Percentiles rank a stretch among this genome's conserved stretches.
These are phyloP conservation scores for Monosporozyma servazzii DNA, from an alignment of 805 yeast species.

Conservation along the genomic window DNA sequence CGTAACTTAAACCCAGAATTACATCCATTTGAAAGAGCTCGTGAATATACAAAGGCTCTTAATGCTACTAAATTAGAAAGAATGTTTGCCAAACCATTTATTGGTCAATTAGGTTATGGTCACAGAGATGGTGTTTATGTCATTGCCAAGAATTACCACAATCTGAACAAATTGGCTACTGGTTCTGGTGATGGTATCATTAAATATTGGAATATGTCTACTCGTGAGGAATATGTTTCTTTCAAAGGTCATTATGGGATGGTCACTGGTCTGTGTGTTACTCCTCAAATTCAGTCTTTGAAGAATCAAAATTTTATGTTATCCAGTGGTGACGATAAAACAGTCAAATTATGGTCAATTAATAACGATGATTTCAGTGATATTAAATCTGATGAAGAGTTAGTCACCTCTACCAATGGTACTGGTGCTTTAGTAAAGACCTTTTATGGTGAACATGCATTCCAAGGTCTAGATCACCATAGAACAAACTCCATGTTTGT, in stretches of 20 bases:
- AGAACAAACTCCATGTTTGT: constrained; percentile 63
- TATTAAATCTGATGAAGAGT: constrained; percentile 25
- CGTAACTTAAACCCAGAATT: constrained; percentile 87
- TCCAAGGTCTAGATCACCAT: constrained; percentile 82
- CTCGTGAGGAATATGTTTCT: constrained; percentile 63
- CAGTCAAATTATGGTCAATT: constrained; percentile 83
- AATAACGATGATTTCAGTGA: constrained; percentile 40
- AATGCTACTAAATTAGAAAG: constrained; percentile 93
- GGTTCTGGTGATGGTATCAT: constrained; percentile 94
- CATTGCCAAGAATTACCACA: constrained; percentile 67
- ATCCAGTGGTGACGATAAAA: constrained; percentile 87
- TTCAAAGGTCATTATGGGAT: constrained; percentile 86
- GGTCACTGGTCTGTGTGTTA: constrained; percentile 75
- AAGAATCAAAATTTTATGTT: constrained; percentile 40
- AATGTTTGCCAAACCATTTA: constrained; percentile 95
- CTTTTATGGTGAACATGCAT: constrained; percentile 73
- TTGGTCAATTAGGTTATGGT: constrained; percentile 90
- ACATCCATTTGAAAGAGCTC: constrained; percentile 94
- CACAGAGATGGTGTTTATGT: constrained; percentile 91
- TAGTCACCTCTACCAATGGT: constrained; percentile 25
- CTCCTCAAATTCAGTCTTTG: constrained; percentile 35
- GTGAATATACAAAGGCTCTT: constrained; percentile 90
- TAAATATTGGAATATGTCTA: constrained; percentile 86
- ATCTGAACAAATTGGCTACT: constrained; percentile 69
- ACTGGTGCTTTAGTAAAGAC: constrained; percentile 59